A percentile compares a stretch with the other conserved stretches of the same genome.
Conservation (phyloP, 306 rosid species). For the Fragaria ananassa region DNA sequence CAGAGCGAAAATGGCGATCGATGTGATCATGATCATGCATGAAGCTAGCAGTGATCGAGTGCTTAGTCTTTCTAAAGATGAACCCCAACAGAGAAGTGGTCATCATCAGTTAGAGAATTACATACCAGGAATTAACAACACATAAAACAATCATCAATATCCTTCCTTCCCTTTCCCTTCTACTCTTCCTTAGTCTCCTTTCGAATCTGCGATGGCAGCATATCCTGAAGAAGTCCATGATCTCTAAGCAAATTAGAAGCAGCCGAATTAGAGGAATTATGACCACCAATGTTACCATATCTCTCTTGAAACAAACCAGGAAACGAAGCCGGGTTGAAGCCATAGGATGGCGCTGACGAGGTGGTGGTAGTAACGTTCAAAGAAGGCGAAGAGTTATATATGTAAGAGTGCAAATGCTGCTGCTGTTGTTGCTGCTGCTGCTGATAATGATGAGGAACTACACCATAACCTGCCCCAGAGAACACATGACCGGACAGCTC, state of each 20-base stretch:
- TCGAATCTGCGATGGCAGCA: constrained; percentile 58
- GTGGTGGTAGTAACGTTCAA: constrained; percentile 24
- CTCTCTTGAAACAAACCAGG: constrained; percentile 30
- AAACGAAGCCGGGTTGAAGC: constrained; percentile 23
- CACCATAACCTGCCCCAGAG: background rate
- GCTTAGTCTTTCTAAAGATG: constrained; percentile 4
- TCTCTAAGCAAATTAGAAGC: constrained; percentile 39
- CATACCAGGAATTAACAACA: constrained; percentile 13
- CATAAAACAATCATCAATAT: constrained; percentile 7
- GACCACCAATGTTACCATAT: constrained; percentile 16
- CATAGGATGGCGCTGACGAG: constrained; percentile 3
- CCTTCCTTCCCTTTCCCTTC: background rate
- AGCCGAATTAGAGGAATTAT: background rate
- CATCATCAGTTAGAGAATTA: constrained; percentile 19
- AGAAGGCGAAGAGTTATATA: constrained; percentile 36
- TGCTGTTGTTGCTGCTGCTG: constrained; percentile 23
- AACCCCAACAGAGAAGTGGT: constrained; percentile 2
- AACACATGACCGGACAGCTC: background rate
- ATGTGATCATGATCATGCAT: background rate
- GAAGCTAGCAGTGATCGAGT: background rate
- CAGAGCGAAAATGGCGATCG: constrained; percentile 13
- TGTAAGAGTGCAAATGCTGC: constrained; percentile 28
- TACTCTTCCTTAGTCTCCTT: constrained; percentile 34
- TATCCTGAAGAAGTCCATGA: constrained; percentile 83
- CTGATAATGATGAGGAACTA: constrained; percentile 18